These are phyloP conservation scores for Fusarium bulbicola DNA, from an alignment of 2,329 filamentous ascomycete genomes.

Conservation along the genomic window DNA sequence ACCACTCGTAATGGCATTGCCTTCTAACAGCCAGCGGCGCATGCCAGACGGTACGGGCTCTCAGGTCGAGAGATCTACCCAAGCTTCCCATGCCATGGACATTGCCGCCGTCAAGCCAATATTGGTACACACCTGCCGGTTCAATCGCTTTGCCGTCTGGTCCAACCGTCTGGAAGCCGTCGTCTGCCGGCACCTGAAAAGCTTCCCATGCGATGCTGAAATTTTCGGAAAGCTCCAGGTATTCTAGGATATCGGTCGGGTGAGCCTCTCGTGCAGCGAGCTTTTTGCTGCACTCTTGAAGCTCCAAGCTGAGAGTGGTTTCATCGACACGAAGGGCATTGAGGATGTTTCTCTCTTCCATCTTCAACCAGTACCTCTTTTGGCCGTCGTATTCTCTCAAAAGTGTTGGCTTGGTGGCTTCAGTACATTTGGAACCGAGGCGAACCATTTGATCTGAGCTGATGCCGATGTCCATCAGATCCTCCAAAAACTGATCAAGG, in stretches of 20 bases:
- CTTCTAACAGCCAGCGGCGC: conserved; percentile 53
- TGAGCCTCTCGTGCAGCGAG: conserved; percentile 14
- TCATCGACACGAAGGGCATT: conserved; percentile 46
- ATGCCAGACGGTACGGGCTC: conserved; percentile 59
- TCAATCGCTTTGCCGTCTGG: conserved; percentile 55
- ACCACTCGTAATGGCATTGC: conserved; percentile 54
- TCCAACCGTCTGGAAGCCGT: conserved; percentile 59
- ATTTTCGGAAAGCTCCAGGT: conserved; percentile 61
- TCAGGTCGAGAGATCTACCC: conserved; percentile 26
- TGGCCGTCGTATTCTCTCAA: conserved; percentile 52
- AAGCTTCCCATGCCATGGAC: background rate
- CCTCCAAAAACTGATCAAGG: conserved; percentile 71
- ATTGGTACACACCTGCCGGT: conserved; percentile 25
- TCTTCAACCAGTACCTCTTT: conserved; percentile 45
- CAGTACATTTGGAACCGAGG: conserved; percentile 67
- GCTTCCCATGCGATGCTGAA: conserved; percentile 64
- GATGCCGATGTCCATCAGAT: conserved; percentile 69
- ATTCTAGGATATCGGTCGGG: conserved; percentile 48
- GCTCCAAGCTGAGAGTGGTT: conserved; percentile 24
- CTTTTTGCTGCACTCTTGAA: conserved; percentile 33
- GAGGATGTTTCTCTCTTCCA: conserved; percentile 48
- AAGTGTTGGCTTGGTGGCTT: conserved; percentile 57
- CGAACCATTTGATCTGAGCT: conserved; percentile 61
- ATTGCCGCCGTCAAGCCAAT: conserved; percentile 23
- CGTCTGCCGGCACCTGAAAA: conserved; percentile 59